Conservation (phyloP, 225 moss, liverwort and hornwort species). For the Polytrichum formosum region DNA sequence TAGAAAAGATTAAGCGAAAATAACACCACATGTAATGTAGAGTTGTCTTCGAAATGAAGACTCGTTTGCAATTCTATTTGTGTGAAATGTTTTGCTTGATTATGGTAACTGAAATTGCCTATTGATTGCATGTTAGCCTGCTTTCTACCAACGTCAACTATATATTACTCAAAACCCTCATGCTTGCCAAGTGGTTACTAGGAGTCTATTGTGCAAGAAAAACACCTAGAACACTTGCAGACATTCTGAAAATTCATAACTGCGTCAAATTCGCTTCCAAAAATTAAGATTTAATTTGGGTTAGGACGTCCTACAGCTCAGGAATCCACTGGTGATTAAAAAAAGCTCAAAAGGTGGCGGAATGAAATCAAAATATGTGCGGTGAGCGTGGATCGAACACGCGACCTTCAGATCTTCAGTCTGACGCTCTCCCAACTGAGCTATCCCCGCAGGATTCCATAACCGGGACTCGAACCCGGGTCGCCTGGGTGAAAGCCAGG, state of each 20-base stretch:
- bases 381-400: slow-evolving; percentile 69
- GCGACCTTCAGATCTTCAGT: slow-evolving; percentile 56
- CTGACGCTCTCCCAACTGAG: slow-evolving; percentile 67
- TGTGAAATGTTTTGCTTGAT: no score
- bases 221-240: neutral
- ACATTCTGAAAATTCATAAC: neutral
- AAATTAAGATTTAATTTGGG: neutral
- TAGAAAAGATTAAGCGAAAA: no score
- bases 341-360: no score
- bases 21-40: no score
- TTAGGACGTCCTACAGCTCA: neutral
- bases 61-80: no score
- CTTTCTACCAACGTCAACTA: no score
- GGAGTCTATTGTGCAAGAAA: no score
- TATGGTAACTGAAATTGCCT: no score
- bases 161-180: no score
- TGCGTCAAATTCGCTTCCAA: neutral
- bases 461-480: slow-evolving; percentile 23
- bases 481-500: slow-evolving; percentile 25
- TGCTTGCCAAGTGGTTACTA: no score
- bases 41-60: no score
- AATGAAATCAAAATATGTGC: slow-evolving; percentile 9
- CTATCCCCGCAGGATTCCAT: slow-evolving; percentile 40
- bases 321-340: neutral
- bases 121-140: no score